These are phyloP conservation scores for Cyberlindnera lachancei DNA, from an alignment of 805 yeast genomes.

Conservation along the genomic window DNA sequence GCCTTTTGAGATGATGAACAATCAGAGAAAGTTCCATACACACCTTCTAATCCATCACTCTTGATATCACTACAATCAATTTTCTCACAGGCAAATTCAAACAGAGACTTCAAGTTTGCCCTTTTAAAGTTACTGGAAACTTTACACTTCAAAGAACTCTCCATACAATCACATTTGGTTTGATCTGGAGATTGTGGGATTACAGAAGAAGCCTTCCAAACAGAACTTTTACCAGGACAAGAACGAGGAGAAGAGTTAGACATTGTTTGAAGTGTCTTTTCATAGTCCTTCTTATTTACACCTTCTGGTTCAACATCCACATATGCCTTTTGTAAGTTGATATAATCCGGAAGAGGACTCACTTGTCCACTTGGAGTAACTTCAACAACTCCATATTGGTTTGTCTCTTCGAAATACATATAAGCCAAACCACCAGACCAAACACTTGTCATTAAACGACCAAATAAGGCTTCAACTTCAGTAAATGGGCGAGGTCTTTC, in stretches of 20 bases:
- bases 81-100: constrained; percentile 47
- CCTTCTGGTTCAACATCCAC: constrained; percentile 39
- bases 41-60: constrained; percentile 51
- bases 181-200: constrained; percentile 67
- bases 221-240: constrained; percentile 44
- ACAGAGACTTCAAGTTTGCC: constrained; percentile 47
- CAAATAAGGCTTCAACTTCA: constrained; percentile 60
- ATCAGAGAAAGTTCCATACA: constrained; percentile 61
- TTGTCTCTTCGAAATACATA: constrained; percentile 75
- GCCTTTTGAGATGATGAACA: constrained; percentile 59
- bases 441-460: constrained; percentile 61
- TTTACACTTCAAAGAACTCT: constrained; percentile 47
- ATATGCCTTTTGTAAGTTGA: constrained; percentile 47
- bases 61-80: constrained; percentile 53
- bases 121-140: constrained; percentile 38
- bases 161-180: constrained; percentile 54
- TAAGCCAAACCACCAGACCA: constrained; percentile 87
- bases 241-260: constrained; percentile 30
- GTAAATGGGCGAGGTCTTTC: constrained; percentile 64
- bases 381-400: constrained; percentile 65
- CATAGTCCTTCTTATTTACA: constrained; percentile 24
- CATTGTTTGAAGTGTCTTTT: constrained; percentile 17
- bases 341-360: constrained; percentile 51
- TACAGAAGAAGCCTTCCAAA: constrained; percentile 54
- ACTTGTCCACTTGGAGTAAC: constrained; percentile 34